Evolutionary conservation across 2,329 filamentous ascomycete species (phyloP).

Genomic region (Endoconidiophora polonica): DNA sequence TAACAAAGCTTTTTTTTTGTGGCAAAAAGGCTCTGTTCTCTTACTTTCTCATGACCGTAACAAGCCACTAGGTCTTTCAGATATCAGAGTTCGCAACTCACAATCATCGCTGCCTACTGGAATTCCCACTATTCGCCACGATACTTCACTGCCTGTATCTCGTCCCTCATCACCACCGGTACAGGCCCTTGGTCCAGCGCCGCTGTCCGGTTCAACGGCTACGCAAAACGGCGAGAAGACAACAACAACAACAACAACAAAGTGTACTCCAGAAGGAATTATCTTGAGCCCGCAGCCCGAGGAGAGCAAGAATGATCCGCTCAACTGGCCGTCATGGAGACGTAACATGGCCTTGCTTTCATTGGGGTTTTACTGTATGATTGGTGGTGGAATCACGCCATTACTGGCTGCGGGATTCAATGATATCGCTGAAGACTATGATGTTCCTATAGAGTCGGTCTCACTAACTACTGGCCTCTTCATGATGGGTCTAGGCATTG

Average conservation of each 20-base stretch:
- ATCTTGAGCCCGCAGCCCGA: conserved; percentile 87
- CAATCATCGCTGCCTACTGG: conserved; percentile 39
- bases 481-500: conserved; percentile 84
- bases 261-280: conserved; percentile 70
- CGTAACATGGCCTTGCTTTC: conserved; percentile 66
- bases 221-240: conserved; percentile 19
- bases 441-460: conserved; percentile 53
- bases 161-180: conserved; percentile 4
- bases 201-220: conserved; percentile 4
- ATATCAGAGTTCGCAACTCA: conserved; percentile 39
- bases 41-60: conserved; percentile 38
- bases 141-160: conserved; percentile 14
- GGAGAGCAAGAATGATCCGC: conserved; percentile 73
- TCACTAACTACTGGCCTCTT: conserved; percentile 80
- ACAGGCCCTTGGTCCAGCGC: conserved; percentile 7
- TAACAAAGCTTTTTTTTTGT: background rate
- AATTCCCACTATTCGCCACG: conserved; percentile 21
- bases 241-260: conserved; percentile 35
- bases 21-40: conserved; percentile 29
- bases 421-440: conserved; percentile 50
- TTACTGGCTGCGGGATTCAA: conserved; percentile 80
- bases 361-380: conserved; percentile 80
- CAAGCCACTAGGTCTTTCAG: conserved; percentile 41
- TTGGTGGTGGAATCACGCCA: conserved; percentile 85
- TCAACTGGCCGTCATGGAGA: conserved; percentile 79